Conservation (phyloP, 139 green algal species). For the Volvox africanus region DNA sequence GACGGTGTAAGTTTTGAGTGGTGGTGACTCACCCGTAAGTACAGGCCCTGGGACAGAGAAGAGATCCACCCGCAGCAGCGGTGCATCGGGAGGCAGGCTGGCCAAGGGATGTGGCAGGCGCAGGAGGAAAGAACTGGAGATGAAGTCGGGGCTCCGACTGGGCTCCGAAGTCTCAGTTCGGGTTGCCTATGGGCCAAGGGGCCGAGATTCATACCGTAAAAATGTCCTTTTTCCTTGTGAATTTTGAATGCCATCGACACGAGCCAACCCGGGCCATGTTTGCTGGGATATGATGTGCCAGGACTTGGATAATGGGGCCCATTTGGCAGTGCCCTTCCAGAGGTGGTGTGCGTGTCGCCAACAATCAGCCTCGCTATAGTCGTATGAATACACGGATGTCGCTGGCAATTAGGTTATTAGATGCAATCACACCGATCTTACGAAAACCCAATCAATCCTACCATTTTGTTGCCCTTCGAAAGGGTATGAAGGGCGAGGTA, state of each 20-base stretch:
- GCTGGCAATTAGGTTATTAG: neutral
- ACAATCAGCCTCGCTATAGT: too few species aligned
- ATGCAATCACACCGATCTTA: neutral
- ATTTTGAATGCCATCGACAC: too few species aligned
- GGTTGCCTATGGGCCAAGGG: neutral
- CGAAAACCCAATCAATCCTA: neutral
- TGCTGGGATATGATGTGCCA: too few species aligned
- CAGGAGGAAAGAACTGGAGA: constrained; percentile 54
- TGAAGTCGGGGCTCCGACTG: constrained; percentile 56
- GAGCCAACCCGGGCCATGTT: too few species aligned
- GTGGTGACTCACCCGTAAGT: too few species aligned
- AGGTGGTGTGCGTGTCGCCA: too few species aligned
- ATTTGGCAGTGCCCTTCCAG: too few species aligned
- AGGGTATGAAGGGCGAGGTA: constrained; percentile 3
- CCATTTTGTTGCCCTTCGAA: neutral
- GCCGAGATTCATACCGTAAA: too few species aligned
- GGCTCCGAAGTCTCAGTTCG: constrained; percentile 54
- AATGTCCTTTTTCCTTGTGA: too few species aligned
- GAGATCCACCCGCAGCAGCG: constrained; percentile 49
- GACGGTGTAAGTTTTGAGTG: too few species aligned
- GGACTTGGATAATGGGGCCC: too few species aligned
- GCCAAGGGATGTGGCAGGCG: constrained; percentile 48
- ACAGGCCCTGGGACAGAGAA: neutral
- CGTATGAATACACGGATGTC: neutral
- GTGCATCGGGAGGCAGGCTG: neutral